Evolutionary conservation across 2,329 filamentous ascomycete genomes (phyloP), one percentile per base, ranked within the genome.

Genomic region (Cercospora janseana): DNA sequence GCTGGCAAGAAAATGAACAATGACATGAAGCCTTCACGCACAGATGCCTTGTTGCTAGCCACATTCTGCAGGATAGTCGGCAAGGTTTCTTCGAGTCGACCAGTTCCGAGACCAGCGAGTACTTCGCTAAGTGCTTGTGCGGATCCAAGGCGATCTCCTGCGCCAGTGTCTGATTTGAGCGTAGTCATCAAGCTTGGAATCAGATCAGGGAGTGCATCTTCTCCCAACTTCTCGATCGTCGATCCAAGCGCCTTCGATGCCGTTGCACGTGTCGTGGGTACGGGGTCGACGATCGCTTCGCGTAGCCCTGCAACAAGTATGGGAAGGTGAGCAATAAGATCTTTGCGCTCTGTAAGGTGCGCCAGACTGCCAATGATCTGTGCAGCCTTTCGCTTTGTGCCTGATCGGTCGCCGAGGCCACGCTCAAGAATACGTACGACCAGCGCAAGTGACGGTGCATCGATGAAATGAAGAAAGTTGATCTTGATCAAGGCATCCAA

Each of bases 21-120:
- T 6, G 93, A 96, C 93, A 98, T 98, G 75, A 98, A 98, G 37
- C 93, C 93, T 76, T 98, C 93, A 63, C 93, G 85, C 57, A 98
- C 89, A 47, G 90, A 83, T 13, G 93, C 69, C 71, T 95, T 96
- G 60, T 86, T 82, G 63, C 92, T 97, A 60, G 89, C 85, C 59
- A 95, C 92, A 64, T 98, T 98, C 65, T 97, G 92, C 31, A 98
- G 74, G 61, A 98, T 95, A 9, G 92, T 96, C 29, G 93, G 94
- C 37, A 98, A 76, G 4, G 91, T 97, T 72, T 98, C 94, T 70
- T 98, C 93, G 60, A 98, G 75, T 60, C 93, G 87, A 43, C 86
- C 81, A 1, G 93, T 98, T 59, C 94, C 93, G 63, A 98, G 77
- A 58, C 93, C 94, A 40, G 93, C 93, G 60, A 98, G 84, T 20